Base-by-base conservation (phyloP, 306 rosid species). In the Oemleria cerasiformis region DNA sequence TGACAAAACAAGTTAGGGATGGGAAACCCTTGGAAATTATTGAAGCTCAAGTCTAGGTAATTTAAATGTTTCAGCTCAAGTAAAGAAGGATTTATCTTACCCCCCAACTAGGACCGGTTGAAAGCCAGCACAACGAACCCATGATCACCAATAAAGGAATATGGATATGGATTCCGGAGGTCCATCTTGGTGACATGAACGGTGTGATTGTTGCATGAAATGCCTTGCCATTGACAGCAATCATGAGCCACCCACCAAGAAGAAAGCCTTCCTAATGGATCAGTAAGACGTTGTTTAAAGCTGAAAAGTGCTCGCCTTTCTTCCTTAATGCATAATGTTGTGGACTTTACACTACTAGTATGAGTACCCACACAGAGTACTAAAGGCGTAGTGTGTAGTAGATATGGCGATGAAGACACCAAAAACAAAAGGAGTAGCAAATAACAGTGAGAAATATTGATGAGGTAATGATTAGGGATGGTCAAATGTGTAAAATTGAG, bases 201-300 rank as follows among this genome's bases (percentile, higher is more conserved):
- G 5, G 84, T 84, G 40, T 25, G 53, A 65, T 69, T 78, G 15
- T 78, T 75, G 53, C 86, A 81, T 1, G 11, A 38, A 42, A 81
- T 75, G 51, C 82, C 80, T 0, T 15, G 30, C 86, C 86, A 84
- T 30, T 54, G 70, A 63, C 82, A 84, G 63, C 84, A 76, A 64
- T 78, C 58, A 4, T 7, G 30, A n/a, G 64, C 81, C 54, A 36
- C 69, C 84, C 86, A 79, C n/a, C n/a, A n/a, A 3, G 80, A 82
- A 11, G 66, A 80, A 16, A 85, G 74, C 16, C 50, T 36, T 12
- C 55, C 75, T 0, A 6, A 23, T 10, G 77, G 82, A 77, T 85
- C 84, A 1, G 54, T 3, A 54, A 85, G 75, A 21, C 80, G 84
- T 63, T 40, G 45, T 67, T 68, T 85, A 68, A 79, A 85, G 65